Conservation (phyloP, 2,329 filamentous ascomycete genomes). For the Coniella vitis region DNA sequence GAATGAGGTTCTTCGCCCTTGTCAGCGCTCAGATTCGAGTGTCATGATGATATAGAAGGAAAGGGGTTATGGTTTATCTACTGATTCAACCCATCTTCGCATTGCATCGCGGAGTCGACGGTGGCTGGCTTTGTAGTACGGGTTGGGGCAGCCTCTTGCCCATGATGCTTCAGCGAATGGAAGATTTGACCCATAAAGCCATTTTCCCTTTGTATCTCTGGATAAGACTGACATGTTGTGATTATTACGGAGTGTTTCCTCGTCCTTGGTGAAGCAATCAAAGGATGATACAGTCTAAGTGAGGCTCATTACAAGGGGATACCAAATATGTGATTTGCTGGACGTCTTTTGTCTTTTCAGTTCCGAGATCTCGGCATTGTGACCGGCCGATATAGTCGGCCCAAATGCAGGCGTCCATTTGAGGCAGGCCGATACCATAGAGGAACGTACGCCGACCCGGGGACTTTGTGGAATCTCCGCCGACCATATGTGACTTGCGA, state of each 20-base stretch:
- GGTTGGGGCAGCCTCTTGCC: conserved; percentile 14
- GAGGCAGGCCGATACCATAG: too few relatives aligned
- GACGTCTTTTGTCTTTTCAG: too few relatives aligned
- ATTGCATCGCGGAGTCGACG: conserved; percentile 13
- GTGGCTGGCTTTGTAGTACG: conserved; percentile 15
- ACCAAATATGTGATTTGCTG: too few relatives aligned
- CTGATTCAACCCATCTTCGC: conserved; percentile 16
- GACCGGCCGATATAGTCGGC: too few relatives aligned
- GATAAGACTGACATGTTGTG: conserved; percentile 10
- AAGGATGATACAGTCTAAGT: too few relatives aligned
- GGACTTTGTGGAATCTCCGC: too few relatives aligned
- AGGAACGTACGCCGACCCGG: too few relatives aligned
- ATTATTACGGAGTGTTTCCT: neutral
- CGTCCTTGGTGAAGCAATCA: too few relatives aligned
- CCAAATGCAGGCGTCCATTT: too few relatives aligned
- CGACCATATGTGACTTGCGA: too few relatives aligned
- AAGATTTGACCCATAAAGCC: conserved; percentile 12
- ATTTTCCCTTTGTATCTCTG: conserved; percentile 1
- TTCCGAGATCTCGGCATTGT: too few relatives aligned
- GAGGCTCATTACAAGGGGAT: too few relatives aligned
- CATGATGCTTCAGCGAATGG: conserved; percentile 14
- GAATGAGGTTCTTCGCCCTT: conserved; percentile 11
- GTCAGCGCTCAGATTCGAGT: neutral
- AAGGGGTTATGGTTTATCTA: neutral
- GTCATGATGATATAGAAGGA: neutral